phyloP scores from a whole-genome alignment of 1,139 yeast genomes.

The Saccharomyces pastorianus region DNA sequence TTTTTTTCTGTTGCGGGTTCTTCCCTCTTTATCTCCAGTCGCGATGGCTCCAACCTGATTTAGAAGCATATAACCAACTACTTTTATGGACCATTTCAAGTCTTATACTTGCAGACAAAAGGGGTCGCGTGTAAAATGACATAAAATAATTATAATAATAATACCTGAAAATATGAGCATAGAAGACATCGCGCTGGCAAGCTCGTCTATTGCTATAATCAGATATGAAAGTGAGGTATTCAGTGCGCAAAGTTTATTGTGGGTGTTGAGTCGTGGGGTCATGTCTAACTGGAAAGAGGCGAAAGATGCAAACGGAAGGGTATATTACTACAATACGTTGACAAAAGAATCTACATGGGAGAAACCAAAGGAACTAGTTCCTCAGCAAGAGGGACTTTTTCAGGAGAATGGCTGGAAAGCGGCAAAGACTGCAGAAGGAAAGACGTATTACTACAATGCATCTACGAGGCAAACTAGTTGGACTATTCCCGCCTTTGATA shows the following conservation, averaged over 20 bases:
- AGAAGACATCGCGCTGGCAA: background rate
- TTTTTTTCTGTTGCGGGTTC: constrained; percentile 3
- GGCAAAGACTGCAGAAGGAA: constrained; percentile 61
- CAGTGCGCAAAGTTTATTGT: background rate
- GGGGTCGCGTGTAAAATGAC: constrained; percentile 3
- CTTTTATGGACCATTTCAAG: background rate
- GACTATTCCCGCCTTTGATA: constrained; percentile 56
- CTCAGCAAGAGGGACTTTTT: constrained; percentile 17
- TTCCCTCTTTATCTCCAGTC: background rate
- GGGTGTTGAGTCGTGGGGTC: background rate
- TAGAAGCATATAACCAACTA: background rate
- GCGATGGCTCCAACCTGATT: background rate
- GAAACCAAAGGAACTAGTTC: constrained; percentile 45
- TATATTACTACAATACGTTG: constrained; percentile 59
- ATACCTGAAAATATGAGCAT: background rate
- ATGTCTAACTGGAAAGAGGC: constrained; percentile 54
- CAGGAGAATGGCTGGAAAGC: constrained; percentile 50
- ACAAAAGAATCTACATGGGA: constrained; percentile 79
- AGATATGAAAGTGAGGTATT: background rate
- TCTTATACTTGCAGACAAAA: background rate
- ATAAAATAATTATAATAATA: background rate
- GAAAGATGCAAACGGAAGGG: constrained; percentile 56
- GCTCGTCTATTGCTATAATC: background rate
- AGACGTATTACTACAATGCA: constrained; percentile 62
- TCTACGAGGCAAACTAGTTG: constrained; percentile 66